Base-by-base conservation (phyloP, 1,284 basidiomycete species). In the Sporisorium sorghi region DNA sequence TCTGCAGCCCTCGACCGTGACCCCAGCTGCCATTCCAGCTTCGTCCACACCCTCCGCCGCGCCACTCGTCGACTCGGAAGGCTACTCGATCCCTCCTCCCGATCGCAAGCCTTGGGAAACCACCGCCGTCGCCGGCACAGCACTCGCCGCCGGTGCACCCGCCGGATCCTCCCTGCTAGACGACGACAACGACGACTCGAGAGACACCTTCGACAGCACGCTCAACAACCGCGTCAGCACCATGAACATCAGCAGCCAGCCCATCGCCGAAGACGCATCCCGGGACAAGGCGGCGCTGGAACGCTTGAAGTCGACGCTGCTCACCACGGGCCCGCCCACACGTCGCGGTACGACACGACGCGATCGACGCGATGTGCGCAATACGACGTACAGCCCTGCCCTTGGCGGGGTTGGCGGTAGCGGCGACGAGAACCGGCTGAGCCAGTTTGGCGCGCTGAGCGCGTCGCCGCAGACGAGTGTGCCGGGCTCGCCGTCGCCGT, bases 51-150 rank as follows among this genome's bases (percentile, higher is more conserved):
- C 50, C 52, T 21, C 56, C 12, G 26, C 66, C 15, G 44, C 79
- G 26, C 62, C 74, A 39, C 69, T 77, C 49, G 86, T 88, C 15
- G 88, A 88, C 52, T 79, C 82, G 0, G 87, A 88, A 51, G 88
- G 88, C 7, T 88, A 85, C 84, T 86, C 87, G 11, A 86, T 88
- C 11, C 86, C 87, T 15, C 88, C 88, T 0, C 81, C 85, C 1
- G 87, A 87, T 69, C 81, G 86, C 49, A 85, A 82, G 63, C 85
- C 85, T 2, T 87, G 86, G 87, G 87, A 82, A 77, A 55, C 63
- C 1, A 48, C 58, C 8, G 61, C 42, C 14, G 43, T 39, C 14
- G 55, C 24, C 3, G 52, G 56, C 10, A 40, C 47, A 14, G 61
- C 24, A 5, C n/a, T n/a, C n/a, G 52, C 52, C 21, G 56, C 21